Percentiles rank a stretch among this genome's conserved stretches.
phyloP scores from a whole-genome alignment of 805 yeast species.

The Kluyveromyces dobzhanskii region DNA sequence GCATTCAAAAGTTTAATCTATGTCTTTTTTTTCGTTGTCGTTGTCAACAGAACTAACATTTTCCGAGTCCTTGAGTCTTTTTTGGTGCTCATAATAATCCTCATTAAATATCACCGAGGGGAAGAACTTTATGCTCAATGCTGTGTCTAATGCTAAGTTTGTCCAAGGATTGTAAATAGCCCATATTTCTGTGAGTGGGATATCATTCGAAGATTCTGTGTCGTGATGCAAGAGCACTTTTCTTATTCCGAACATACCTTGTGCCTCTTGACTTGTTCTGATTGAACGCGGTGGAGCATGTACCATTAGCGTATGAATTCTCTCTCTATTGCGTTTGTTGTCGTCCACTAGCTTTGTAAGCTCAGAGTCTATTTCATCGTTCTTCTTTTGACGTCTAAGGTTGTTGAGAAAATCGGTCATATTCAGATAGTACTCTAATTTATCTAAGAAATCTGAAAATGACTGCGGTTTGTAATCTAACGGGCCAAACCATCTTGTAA shows the following conservation, averaged over 20 bases:
- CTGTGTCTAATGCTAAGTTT: constrained; percentile 27
- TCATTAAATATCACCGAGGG: constrained; percentile 22
- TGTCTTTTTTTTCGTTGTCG: too few relatives aligned
- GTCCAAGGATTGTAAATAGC: constrained; percentile 30
- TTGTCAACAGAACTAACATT: neutral
- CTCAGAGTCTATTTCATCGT: constrained; percentile 13
- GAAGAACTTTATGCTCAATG: constrained; percentile 28
- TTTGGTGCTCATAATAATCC: constrained; percentile 1
- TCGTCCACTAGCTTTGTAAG: constrained; percentile 9
- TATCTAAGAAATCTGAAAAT: constrained; percentile 31
- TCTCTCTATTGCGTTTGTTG: constrained; percentile 14
- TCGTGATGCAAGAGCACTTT: constrained; percentile 16
- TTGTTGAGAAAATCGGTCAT: constrained; percentile 22
- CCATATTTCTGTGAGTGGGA: constrained; percentile 26
- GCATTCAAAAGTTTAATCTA: too few relatives aligned
- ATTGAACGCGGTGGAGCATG: constrained; percentile 12
- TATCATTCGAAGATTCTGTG: constrained; percentile 14
- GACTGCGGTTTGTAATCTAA: constrained; percentile 44
- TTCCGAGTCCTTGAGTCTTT: constrained; percentile 1
- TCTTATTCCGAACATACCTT: constrained; percentile 8
- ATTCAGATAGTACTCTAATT: constrained; percentile 24
- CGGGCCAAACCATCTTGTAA: constrained; percentile 64
- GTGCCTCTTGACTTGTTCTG: constrained; percentile 5
- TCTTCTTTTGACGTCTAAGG: constrained; percentile 13
- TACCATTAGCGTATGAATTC: constrained; percentile 10